Evolutionary conservation across 768 basidiomycete species (phyloP).

Genomic region (Hypholoma sublateritium): DNA sequence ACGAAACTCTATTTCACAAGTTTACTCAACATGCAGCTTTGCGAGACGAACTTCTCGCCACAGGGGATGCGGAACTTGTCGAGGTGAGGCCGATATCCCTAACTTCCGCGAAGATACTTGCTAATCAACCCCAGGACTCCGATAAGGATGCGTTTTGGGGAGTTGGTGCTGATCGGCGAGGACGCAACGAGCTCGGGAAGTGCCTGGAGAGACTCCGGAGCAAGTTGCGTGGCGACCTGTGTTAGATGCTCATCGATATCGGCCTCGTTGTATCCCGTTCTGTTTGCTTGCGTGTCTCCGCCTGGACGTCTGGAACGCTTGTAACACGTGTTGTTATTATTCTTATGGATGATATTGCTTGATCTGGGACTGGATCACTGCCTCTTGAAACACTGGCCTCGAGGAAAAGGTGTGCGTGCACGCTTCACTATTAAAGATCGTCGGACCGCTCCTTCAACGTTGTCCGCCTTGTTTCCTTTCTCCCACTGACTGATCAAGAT

Average conservation of each 20-base stretch:
- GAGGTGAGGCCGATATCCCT: constrained; percentile 46
- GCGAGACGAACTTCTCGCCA: constrained; percentile 56
- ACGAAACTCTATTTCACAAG: constrained; percentile 61
- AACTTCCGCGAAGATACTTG: neutral
- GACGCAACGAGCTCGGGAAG: constrained; percentile 75
- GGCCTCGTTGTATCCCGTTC: constrained; percentile 27
- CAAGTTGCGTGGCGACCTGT: constrained; percentile 41
- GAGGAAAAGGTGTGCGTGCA: constrained; percentile 18
- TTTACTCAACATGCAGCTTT: constrained; percentile 70
- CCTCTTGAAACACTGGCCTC: constrained; percentile 16
- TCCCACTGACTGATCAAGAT: constrained; percentile 20
- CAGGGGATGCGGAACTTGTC: constrained; percentile 64
- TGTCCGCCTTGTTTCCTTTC: constrained; percentile 1
- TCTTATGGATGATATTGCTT: constrained; percentile 18
- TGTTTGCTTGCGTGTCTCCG: constrained; percentile 3
- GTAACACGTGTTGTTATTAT: constrained; percentile 27
- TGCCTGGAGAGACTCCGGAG: constrained; percentile 62
- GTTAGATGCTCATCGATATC: constrained; percentile 21
- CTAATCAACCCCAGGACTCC: constrained; percentile 49
- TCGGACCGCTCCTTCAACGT: constrained; percentile 6
- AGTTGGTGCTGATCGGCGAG: constrained; percentile 61
- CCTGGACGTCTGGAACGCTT: constrained; percentile 16
- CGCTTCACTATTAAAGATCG: constrained; percentile 18
- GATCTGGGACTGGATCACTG: constrained; percentile 12
- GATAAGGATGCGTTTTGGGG: constrained; percentile 81